These are phyloP conservation scores for Aureobasidium pullulans DNA, from an alignment of 2,329 filamentous ascomycete species.

Conservation along the genomic window DNA sequence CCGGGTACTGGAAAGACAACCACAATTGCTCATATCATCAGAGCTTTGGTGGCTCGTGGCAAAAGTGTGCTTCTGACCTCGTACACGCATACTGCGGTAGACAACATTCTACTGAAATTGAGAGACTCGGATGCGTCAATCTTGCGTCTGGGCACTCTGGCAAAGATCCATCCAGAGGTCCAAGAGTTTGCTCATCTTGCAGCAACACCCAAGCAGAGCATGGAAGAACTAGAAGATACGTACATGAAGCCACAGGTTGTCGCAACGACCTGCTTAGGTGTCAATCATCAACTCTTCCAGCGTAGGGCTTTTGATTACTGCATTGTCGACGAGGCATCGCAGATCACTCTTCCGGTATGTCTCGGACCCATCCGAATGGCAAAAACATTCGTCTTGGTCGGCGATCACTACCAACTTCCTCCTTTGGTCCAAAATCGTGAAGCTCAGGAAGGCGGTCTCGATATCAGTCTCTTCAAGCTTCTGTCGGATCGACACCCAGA, in stretches of 20 bases:
- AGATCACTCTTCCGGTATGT: constrained; percentile 93
- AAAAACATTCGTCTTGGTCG: constrained; percentile 85
- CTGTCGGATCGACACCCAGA: constrained; percentile 81
- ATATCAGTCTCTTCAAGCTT: constrained; percentile 88
- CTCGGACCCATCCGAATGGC: constrained; percentile 91
- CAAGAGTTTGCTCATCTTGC: constrained; percentile 77
- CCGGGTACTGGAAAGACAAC: constrained; percentile 97
- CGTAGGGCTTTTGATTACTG: constrained; percentile 94
- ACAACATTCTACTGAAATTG: constrained; percentile 95
- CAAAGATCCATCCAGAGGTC: constrained; percentile 84
- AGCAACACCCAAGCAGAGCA: constrained; percentile 62
- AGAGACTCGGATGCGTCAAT: constrained; percentile 54
- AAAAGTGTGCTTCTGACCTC: constrained; percentile 92
- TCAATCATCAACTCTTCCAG: constrained; percentile 81
- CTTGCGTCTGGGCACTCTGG: constrained; percentile 73
- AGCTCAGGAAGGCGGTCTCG: constrained; percentile 76
- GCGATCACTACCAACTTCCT: constrained; percentile 92
- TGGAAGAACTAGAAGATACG: constrained; percentile 74
- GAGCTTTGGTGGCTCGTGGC: constrained; percentile 75
- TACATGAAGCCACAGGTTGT: constrained; percentile 87
- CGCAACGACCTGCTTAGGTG: constrained; percentile 87
- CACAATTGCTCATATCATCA: constrained; percentile 95
- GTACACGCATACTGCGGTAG: constrained; percentile 94
- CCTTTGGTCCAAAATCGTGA: constrained; percentile 90
- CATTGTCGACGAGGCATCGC: constrained; percentile 95